phyloP scores from a whole-genome alignment of 371 early-diverging fungal genomes.

The Syncephalastrum racemosum region DNA sequence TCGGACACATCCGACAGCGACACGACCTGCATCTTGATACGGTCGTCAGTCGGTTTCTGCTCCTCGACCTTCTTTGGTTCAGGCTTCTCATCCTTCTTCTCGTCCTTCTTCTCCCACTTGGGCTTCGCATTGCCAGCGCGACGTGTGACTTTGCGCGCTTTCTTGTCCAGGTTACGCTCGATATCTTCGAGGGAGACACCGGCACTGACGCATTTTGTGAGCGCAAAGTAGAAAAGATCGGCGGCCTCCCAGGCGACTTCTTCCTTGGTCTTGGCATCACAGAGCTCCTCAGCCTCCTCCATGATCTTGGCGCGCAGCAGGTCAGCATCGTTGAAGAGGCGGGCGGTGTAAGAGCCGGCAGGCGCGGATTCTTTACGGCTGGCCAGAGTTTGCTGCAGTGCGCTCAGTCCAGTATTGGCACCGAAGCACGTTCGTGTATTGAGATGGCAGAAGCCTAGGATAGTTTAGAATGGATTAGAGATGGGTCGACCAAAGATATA shows the following conservation, averaged over 20 bases:
- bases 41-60: constrained; percentile 24
- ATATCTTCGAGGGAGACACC: constrained; percentile 87
- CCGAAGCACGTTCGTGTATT: constrained; percentile 94
- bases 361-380: constrained; percentile 74
- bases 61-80: constrained; percentile 20
- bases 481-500: constrained; percentile 4
- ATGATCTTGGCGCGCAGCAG: constrained; percentile 89
- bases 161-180: constrained; percentile 80
- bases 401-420: constrained; percentile 69
- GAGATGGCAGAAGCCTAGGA: constrained; percentile 90
- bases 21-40: constrained; percentile 69
- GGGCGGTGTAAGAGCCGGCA: constrained; percentile 87
- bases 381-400: constrained; percentile 64
- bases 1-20: constrained; percentile 41
- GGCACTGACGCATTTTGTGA: constrained; percentile 80
- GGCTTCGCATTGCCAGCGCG: constrained; percentile 95
- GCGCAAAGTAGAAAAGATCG: constrained; percentile 94
- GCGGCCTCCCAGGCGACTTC: constrained; percentile 96
- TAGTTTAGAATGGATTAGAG: background rate
- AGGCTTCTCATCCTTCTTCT: constrained; percentile 17
- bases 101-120: constrained; percentile 43
- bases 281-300: constrained; percentile 95
- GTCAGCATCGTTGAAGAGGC: constrained; percentile 81
- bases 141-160: constrained; percentile 84
- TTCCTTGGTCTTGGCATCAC: constrained; percentile 71